Evolutionary conservation across 1,284 basidiomycete species (phyloP).

Genomic region (Ustanciosporium gigantosporum): DNA sequence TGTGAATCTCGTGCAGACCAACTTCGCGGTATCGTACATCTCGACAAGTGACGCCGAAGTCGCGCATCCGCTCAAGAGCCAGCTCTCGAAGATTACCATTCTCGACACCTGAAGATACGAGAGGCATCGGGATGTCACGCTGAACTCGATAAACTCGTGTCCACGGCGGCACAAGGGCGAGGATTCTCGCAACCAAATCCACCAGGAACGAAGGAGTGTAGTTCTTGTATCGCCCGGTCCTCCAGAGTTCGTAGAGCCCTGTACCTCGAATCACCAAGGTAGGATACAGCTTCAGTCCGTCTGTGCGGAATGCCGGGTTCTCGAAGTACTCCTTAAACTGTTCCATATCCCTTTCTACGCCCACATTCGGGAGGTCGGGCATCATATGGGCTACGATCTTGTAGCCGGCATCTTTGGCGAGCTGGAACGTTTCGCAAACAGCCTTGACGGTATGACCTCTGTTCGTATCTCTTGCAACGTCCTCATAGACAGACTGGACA

Average conservation of each 20-base stretch:
- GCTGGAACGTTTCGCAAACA: conserved; percentile 94
- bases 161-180: conserved; percentile 98
- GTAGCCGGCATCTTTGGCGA: conserved; percentile 98
- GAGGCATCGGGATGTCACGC: conserved; percentile 57
- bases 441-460: conserved; percentile 93
- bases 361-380: conserved; percentile 84
- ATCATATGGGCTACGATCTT: conserved; percentile 73
- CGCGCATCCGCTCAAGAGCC: conserved; percentile 95
- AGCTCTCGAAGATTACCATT: conserved; percentile 97
- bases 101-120: conserved; percentile 86
- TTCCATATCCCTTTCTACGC: conserved; percentile 93
- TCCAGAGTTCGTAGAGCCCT: conserved; percentile 93
- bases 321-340: conserved; percentile 99
- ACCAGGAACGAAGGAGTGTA: conserved; percentile 98
- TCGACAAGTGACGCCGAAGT: conserved; percentile 95
- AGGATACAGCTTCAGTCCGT: conserved; percentile 97
- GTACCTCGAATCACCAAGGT: conserved; percentile 97
- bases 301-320: conserved; percentile 94
- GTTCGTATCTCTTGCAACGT: conserved; percentile 97
- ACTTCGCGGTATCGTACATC: conserved; percentile 98
- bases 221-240: conserved; percentile 95
- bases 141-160: conserved; percentile 92
- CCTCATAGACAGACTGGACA: conserved; percentile 98
- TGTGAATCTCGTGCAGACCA: conserved; percentile 97
- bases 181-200: conserved; percentile 91